These are phyloP conservation scores for Aspergillus novoparasiticus DNA, from an alignment of 2,329 filamentous ascomycete species.

Conservation along the genomic window DNA sequence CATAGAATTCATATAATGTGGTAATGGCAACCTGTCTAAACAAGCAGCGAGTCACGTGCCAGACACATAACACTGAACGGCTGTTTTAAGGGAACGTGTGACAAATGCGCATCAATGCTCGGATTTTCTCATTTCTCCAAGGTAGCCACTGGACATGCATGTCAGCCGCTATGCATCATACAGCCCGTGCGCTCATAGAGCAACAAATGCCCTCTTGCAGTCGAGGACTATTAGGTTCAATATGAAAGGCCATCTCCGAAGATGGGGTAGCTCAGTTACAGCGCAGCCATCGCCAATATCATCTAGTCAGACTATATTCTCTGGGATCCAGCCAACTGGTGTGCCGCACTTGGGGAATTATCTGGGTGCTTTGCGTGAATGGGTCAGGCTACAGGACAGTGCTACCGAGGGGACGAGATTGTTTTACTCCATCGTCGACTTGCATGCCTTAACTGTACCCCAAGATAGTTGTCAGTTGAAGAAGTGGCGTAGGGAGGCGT, in stretches of 20 bases:
- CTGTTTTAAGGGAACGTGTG: neutral
- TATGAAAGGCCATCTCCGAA: constrained; percentile 5
- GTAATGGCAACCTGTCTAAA: neutral
- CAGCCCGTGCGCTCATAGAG: neutral
- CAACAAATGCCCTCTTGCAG: neutral
- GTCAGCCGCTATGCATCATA: neutral
- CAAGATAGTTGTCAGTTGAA: constrained; percentile 66
- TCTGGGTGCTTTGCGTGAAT: constrained; percentile 82
- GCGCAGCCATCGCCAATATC: constrained; percentile 7
- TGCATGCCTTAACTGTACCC: constrained; percentile 85
- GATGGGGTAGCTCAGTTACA: constrained; percentile 16
- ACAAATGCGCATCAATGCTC: neutral
- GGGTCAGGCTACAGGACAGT: constrained; percentile 76
- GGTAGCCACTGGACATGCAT: neutral
- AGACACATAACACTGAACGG: neutral
- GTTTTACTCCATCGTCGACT: constrained; percentile 85
- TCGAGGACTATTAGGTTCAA: too few species aligned
- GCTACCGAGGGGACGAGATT: constrained; percentile 61
- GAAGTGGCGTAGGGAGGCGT: constrained; percentile 68
- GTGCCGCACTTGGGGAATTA: constrained; percentile 96
- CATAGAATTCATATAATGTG: neutral
- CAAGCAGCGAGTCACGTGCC: neutral
- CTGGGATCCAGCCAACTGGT: constrained; percentile 94
- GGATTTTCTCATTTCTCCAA: neutral
- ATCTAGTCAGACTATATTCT: constrained; percentile 67